Evolutionary conservation across 768 basidiomycete genomes (phyloP), one percentile per base, ranked within the genome.

Genomic region (Chiua virens): DNA sequence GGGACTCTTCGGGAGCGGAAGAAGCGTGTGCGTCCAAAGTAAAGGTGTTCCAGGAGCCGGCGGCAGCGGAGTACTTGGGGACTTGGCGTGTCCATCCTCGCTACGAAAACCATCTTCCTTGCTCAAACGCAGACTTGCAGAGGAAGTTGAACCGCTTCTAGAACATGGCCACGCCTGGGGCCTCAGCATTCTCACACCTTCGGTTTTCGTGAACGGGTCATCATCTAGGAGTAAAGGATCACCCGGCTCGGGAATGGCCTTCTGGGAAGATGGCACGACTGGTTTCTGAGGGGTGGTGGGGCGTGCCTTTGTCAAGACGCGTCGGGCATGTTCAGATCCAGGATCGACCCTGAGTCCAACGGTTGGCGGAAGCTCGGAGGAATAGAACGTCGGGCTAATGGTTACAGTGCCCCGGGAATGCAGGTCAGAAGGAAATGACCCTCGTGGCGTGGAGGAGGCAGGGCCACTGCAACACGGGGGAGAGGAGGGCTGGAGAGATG

Each of bases 151-250:
- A 0, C 38, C 39, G 35, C 40, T 53, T 30, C 27, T 49, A 3
- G 58, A 57, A 1, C 37, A 42, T 3, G 52, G 38, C 10, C 42
- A 32, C n/a, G 20, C 23, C 42, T 53, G 59, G 39, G 56, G 42
- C 28, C 66, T 70, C 34, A 81, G 30, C 71, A 85, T 63, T 59
- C 62, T 77, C 8, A 85, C 81, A 17, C 79, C 81, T 36, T 78
- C 76, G 0, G 63, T 67, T 58, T 76, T 78, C 10, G 82, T 82
- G 64, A 85, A 85, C 4, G 83, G 68, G 18, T 69, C 68, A 11
- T 59, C 58, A 11, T 69, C 69, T n/a, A 69, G 54, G 45, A 69
- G 52, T 3, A 69, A 49, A 17, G 64, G 54, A 36, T 62, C 55
- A 46, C 58, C 63, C 48, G 44, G 54, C 7, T 39, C 34, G 2